These are phyloP conservation scores for Chrysopogon serrulatus DNA, from an alignment of 176 grass and related monocot genomes.

Conservation along the genomic window DNA sequence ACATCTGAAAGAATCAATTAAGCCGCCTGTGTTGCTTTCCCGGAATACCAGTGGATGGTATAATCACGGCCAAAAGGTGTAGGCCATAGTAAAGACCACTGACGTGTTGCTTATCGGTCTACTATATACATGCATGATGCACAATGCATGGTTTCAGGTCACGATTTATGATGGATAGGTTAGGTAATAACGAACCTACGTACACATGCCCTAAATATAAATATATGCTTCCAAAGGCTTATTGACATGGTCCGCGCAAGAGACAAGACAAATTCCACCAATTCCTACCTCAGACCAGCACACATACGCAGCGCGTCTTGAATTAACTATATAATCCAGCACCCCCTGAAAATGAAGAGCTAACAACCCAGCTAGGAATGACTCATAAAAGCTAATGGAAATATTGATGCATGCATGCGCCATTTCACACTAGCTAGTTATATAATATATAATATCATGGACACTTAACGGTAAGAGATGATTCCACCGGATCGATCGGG, in stretches of 20 bases:
- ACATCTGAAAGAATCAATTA: neutral
- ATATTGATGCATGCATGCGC: neutral
- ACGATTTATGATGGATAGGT: neutral
- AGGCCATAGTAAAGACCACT: neutral
- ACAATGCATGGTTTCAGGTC: neutral
- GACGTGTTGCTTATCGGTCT: neutral
- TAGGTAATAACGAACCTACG: slow-evolving; percentile 24
- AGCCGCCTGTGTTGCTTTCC: neutral
- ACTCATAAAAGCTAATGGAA: neutral
- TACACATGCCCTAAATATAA: neutral
- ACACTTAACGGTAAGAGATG: too few species aligned
- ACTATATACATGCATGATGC: neutral
- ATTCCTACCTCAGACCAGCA: neutral
- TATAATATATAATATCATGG: too few species aligned
- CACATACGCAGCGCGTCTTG: neutral
- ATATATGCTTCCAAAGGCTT: neutral
- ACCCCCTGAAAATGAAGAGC: neutral
- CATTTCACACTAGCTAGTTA: neutral
- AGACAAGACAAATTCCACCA: slow-evolving; percentile 17
- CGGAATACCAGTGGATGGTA: slow-evolving; percentile 21
- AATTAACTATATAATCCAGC: neutral
- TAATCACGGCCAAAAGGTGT: slow-evolving; percentile 2
- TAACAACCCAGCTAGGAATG: neutral
- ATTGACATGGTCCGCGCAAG: neutral
- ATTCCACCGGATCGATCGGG: too few species aligned